Conservation (phyloP, 208 protist species). For the Acanthamoeba triangularis region DNA sequence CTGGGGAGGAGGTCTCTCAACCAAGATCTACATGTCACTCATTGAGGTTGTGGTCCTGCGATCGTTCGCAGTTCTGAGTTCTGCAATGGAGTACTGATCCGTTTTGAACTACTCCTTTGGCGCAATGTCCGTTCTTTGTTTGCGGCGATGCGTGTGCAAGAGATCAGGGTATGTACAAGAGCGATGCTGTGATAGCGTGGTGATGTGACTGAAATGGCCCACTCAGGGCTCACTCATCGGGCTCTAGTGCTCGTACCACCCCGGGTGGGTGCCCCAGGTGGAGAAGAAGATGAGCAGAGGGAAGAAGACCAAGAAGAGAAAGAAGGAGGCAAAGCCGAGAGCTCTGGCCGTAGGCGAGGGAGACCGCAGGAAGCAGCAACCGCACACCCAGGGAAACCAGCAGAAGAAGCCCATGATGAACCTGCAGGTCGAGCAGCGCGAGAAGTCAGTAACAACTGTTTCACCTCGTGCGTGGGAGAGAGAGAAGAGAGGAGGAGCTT, state of each 20-base stretch:
- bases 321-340: neutral
- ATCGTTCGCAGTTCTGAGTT: too few relatives aligned
- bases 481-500: neutral
- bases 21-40: too few relatives aligned
- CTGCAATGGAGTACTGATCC: too few relatives aligned
- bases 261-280: constrained; percentile 17
- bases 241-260: neutral
- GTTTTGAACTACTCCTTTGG: too few relatives aligned
- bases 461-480: neutral
- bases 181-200: neutral
- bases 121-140: too few relatives aligned
- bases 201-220: too few relatives aligned
- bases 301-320: constrained; percentile 63
- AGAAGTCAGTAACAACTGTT: too few relatives aligned
- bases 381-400: constrained; percentile 36
- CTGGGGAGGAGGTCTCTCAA: too few relatives aligned
- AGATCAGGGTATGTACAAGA: neutral
- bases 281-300: constrained; percentile 62
- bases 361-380: constrained; percentile 53
- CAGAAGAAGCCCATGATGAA: constrained; percentile 60
- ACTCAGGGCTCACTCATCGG: neutral
- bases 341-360: neutral
- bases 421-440: too few relatives aligned
- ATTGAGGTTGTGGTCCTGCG: too few relatives aligned
- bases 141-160: too few relatives aligned